These are phyloP conservation scores for Tinospora cordifolia DNA, from an alignment of 164 flowering plant species.

Conservation along the genomic window DNA sequence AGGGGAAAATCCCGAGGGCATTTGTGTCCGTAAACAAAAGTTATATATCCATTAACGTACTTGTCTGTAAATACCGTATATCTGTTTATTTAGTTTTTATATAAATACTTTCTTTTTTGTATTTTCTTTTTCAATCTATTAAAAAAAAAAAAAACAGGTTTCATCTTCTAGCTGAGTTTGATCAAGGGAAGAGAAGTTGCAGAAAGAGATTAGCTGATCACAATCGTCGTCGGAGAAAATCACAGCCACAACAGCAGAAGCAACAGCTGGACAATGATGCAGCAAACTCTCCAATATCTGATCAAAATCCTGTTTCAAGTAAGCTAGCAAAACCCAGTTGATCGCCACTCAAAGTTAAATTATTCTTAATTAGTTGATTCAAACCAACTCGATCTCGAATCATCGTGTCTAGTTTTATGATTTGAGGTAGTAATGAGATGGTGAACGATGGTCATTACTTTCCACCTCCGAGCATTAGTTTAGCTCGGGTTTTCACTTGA, in stretches of 20 bases:
- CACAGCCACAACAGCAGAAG: constrained; percentile 21
- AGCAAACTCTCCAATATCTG: constrained; percentile 22
- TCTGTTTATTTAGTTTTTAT: background rate
- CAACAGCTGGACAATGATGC: constrained; percentile 21
- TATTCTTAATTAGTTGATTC: too few species aligned
- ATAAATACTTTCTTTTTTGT: background rate
- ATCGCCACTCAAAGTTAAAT: background rate
- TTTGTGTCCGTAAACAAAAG: constrained; percentile 19
- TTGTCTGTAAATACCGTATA: constrained; percentile 8
- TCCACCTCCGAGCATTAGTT: too few species aligned
- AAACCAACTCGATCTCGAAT: too few species aligned
- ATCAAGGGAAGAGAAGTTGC: constrained; percentile 29
- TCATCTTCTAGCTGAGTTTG: constrained; percentile 26
- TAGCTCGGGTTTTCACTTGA: background rate
- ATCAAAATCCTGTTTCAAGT: constrained; percentile 26
- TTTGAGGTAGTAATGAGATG: too few species aligned
- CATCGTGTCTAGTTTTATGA: too few species aligned
- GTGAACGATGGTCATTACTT: too few species aligned
- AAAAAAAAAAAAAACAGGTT: constrained; percentile 43
- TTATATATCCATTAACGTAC: background rate
- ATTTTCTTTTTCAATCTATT: constrained; percentile 31
- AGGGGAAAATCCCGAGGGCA: constrained; percentile 48
- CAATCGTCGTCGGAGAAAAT: constrained; percentile 26
- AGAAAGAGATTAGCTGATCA: constrained; percentile 27
- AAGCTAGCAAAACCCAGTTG: constrained; percentile 7